Conservation (phyloP, 768 basidiomycete genomes). For the Clitopilus hobsonii region DNA sequence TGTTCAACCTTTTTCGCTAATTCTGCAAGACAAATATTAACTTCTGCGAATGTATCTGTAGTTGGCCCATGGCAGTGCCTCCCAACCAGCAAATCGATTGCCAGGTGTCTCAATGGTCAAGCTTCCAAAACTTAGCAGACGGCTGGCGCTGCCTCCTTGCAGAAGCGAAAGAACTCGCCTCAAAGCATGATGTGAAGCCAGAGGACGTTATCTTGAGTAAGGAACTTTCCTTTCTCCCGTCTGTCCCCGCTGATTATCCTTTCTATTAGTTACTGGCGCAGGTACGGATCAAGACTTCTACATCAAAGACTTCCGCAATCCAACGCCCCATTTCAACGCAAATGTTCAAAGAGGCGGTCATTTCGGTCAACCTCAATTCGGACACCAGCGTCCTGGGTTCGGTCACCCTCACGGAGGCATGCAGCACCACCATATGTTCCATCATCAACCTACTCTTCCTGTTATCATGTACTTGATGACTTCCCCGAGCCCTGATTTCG, state of each 20-base stretch:
- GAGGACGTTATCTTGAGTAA: slow-evolving; percentile 39
- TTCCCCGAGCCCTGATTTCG: slow-evolving; percentile 22
- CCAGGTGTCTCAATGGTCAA: slow-evolving; percentile 27
- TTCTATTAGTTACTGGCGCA: slow-evolving; percentile 29
- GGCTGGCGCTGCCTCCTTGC: slow-evolving; percentile 36
- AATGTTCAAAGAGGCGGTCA: too few relatives aligned
- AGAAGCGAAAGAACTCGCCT: slow-evolving; percentile 25
- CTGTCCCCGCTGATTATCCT: not conserved
- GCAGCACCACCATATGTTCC: slow-evolving; percentile 8
- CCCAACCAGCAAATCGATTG: slow-evolving; percentile 31
- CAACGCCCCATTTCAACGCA: slow-evolving; percentile 12
- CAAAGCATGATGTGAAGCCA: slow-evolving; percentile 27
- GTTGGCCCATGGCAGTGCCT: slow-evolving; percentile 41
- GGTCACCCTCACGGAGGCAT: slow-evolving; percentile 4
- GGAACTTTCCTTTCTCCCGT: slow-evolving; percentile 5
- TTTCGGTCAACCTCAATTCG: too few relatives aligned
- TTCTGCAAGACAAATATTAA: not conserved
- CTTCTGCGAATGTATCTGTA: slow-evolving; percentile 10
- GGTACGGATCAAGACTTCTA: slow-evolving; percentile 37
- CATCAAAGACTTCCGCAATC: slow-evolving; percentile 25
- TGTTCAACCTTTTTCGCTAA: too few relatives aligned
- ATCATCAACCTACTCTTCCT: slow-evolving; percentile 23
- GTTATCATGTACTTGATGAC: slow-evolving; percentile 40
- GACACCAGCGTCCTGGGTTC: slow-evolving; percentile 7
- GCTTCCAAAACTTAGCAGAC: slow-evolving; percentile 20